Conservation (phyloP, 2,329 filamentous ascomycete genomes). For the Fusarium nurragi region DNA sequence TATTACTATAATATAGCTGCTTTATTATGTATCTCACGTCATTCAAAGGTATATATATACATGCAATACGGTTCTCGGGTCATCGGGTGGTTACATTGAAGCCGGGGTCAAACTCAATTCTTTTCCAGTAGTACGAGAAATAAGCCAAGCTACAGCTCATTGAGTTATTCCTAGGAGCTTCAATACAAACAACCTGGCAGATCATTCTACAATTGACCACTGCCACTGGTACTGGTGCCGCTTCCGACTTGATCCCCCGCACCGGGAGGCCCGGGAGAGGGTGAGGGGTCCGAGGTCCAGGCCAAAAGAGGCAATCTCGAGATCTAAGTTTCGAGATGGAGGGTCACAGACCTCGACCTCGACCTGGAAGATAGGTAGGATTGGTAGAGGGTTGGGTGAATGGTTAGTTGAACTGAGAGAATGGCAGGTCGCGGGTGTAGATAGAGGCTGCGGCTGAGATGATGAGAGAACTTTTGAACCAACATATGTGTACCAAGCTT, state of each 20-base stretch:
- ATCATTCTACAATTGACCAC: not conserved
- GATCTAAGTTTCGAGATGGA: not conserved
- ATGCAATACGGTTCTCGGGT: not conserved
- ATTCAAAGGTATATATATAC: not conserved
- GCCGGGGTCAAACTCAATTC: slow-evolving; percentile 1
- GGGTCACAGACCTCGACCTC: slow-evolving; percentile 4
- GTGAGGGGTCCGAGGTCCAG: slow-evolving; percentile 13
- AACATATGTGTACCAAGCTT: not conserved
- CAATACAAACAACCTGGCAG: not conserved
- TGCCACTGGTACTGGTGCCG: not conserved
- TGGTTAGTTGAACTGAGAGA: not conserved
- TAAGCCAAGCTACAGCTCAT: not conserved
- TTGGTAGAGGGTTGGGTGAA: not conserved
- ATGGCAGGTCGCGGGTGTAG: slow-evolving; percentile 1
- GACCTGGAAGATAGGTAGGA: not conserved
- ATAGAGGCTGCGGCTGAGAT: slow-evolving; percentile 10
- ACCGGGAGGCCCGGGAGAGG: slow-evolving; percentile 22
- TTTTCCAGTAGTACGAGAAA: slow-evolving; percentile 2
- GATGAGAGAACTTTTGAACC: not conserved
- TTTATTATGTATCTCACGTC: not conserved
- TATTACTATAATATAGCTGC: not conserved
- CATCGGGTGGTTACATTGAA: slow-evolving; percentile 6
- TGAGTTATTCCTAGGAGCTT: not conserved
- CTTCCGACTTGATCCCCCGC: slow-evolving; percentile 10
- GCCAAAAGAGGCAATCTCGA: slow-evolving; percentile 25